These are phyloP conservation scores for Candida anutae DNA, from an alignment of 1,139 yeast species.

Conservation along the genomic window DNA sequence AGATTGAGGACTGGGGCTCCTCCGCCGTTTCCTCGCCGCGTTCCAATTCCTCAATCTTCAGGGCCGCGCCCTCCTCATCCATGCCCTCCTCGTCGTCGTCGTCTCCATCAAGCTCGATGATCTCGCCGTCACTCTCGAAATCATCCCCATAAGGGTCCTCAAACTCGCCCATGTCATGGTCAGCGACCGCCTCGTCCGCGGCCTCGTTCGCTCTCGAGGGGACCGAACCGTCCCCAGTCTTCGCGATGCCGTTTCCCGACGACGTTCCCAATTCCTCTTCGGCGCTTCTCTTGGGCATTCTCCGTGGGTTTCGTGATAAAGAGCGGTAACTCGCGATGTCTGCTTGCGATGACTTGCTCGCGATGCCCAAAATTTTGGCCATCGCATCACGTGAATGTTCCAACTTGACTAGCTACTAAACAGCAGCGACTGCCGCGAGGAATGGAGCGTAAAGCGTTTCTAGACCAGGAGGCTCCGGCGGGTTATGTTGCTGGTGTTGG, in stretches of 20 bases:
- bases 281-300: constrained; percentile 58
- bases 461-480: constrained; percentile 82
- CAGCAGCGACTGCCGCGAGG: too few relatives aligned
- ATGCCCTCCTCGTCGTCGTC: constrained; percentile 54
- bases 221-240: constrained; percentile 9
- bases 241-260: constrained; percentile 21
- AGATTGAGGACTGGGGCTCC: constrained; percentile 39
- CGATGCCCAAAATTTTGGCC: constrained; percentile 2
- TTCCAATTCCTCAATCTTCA: constrained; percentile 20
- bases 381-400: background rate
- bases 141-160: constrained; percentile 96
- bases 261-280: constrained; percentile 31
- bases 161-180: constrained; percentile 74
- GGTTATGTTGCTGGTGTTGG: constrained; percentile 93
- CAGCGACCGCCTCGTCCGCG: constrained; percentile 14
- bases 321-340: too few relatives aligned
- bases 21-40: constrained; percentile 15
- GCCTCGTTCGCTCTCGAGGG: constrained; percentile 9
- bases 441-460: constrained; percentile 57
- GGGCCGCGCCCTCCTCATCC: constrained; percentile 23
- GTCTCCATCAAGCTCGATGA: constrained; percentile 65
- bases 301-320: too few relatives aligned
- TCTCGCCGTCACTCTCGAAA: constrained; percentile 87
- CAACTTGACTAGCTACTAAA: background rate
- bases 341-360: too few relatives aligned